Evolutionary conservation across 176 grass and related monocot genomes (phyloP).

Genomic region (Zea mays): DNA sequence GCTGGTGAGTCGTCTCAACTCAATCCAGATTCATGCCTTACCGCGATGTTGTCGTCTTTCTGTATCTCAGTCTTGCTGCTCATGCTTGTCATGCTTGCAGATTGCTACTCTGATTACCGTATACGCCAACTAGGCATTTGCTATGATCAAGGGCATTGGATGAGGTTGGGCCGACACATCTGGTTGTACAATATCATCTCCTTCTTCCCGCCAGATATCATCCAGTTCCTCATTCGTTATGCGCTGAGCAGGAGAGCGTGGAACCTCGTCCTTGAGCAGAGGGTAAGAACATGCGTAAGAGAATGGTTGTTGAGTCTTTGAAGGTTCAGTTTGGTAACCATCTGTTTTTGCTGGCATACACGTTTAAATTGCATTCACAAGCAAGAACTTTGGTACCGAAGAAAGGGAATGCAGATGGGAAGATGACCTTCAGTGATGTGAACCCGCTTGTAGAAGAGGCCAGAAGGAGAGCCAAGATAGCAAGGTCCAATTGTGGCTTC

Average conservation of each 20-base stretch:
- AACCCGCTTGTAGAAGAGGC: slow-evolving; percentile 82
- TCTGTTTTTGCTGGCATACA: neutral
- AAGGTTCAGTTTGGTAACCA: neutral
- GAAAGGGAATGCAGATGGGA: slow-evolving; percentile 85
- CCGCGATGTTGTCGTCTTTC: neutral
- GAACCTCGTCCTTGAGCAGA: slow-evolving; percentile 85
- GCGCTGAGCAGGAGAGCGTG: slow-evolving; percentile 71
- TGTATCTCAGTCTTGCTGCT: neutral
- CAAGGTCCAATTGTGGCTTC: slow-evolving; percentile 41
- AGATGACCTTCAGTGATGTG: slow-evolving; percentile 54
- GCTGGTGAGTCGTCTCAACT: slow-evolving; percentile 46
- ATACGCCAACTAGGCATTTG: slow-evolving; percentile 76
- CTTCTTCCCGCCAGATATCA: slow-evolving; percentile 79
- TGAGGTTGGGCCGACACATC: slow-evolving; percentile 86
- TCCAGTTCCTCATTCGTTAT: slow-evolving; percentile 85
- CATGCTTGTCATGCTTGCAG: slow-evolving; percentile 39
- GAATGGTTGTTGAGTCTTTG: neutral
- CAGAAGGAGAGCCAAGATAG: slow-evolving; percentile 74
- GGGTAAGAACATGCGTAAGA: slow-evolving; percentile 68
- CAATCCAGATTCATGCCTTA: neutral
- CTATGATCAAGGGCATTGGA: slow-evolving; percentile 83
- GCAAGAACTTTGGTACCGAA: slow-evolving; percentile 75
- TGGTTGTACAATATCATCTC: slow-evolving; percentile 85
- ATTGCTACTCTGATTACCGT: slow-evolving; percentile 83
- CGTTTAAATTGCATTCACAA: slow-evolving; percentile 72